Base-by-base conservation (phyloP, 768 basidiomycete species). In the Lactarius sanguifluus region DNA sequence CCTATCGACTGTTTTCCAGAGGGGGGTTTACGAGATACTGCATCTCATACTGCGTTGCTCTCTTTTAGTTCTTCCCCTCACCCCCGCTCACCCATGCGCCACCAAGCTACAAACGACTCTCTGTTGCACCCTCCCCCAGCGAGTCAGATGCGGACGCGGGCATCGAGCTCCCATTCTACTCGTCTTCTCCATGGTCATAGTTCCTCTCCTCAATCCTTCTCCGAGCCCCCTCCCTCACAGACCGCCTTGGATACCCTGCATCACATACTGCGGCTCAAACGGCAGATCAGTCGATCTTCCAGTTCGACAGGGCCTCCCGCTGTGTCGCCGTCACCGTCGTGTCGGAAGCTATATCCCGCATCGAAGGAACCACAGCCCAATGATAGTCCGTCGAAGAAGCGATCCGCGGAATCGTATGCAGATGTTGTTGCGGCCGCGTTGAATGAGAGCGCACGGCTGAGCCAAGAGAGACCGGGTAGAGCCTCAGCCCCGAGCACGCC, bases 351-450 rank as follows among this genome's bases (percentile, higher is more conserved):
- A 23, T 38, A 54, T 54, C 40, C 62, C 10, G 9, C 43, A 25
- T 34, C 32, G 2, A 61, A 20, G 32, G 54, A 40, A 23, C 50
- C 28, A 20, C 43, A 54, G 30, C 13, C 20, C 25, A 25, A 36
- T 38, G 2, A 16, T 9, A 62, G n/a, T 45, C 40, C 57, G 18
- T 59, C 50, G 23, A 25, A 10, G 18, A 25, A 10, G 25, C 57
- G 15, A 63, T 9, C 50, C 28, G 13, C 52, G 38, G 62, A 25
- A 18, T 63, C 66, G 36, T 45, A 34, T 54, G 66, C 66, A n/a
- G 66, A 67, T 15, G 57, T 38, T 16, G 66, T 67, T 15, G 66
- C 66, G 3, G 62, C 62, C 28, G 66, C 62, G 36, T 55, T 67
- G 28, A 67, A 67, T 3, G 32, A 67, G n/a, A 43, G 57, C 20